These are phyloP conservation scores for Serendipita vermifera DNA, from an alignment of 768 basidiomycete genomes.

Conservation along the genomic window DNA sequence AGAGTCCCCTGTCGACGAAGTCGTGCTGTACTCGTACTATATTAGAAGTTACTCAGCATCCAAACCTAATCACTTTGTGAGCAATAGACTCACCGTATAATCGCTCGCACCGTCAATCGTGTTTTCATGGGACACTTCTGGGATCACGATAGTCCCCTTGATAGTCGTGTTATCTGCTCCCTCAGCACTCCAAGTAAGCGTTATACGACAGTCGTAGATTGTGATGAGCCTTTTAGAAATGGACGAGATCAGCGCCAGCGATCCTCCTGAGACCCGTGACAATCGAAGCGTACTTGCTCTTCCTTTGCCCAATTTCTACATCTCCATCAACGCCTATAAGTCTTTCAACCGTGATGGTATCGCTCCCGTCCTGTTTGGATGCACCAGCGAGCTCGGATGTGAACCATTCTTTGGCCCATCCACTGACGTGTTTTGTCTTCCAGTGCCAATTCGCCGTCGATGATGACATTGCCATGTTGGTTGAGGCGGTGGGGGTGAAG, in stretches of 20 bases:
- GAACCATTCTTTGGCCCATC: conserved; percentile 76
- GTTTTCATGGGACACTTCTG: conserved; percentile 91
- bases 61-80: neutral
- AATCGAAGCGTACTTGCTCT: conserved; percentile 73
- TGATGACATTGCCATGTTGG: neutral
- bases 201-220: conserved; percentile 82
- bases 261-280: neutral
- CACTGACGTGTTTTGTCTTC: conserved; percentile 36
- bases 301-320: conserved; percentile 84
- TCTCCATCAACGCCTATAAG: conserved; percentile 79
- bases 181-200: conserved; percentile 62
- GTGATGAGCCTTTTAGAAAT: conserved; percentile 75
- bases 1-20: conserved; percentile 30
- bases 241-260: too few relatives aligned
- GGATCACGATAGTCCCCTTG: conserved; percentile 61
- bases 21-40: conserved; percentile 71
- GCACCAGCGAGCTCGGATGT: conserved; percentile 54
- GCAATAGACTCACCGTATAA: conserved; percentile 48
- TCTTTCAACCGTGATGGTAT: conserved; percentile 47
- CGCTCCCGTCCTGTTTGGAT: conserved; percentile 45
- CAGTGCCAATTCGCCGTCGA: conserved; percentile 22
- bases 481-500: too few relatives aligned
- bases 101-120: conserved; percentile 76
- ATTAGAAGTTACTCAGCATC: too few relatives aligned
- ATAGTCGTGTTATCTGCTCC: conserved; percentile 68